Evolutionary conservation across 768 basidiomycete genomes (phyloP), one percentile per base, ranked within the genome.

Genomic region (Trametes sanguinea): DNA sequence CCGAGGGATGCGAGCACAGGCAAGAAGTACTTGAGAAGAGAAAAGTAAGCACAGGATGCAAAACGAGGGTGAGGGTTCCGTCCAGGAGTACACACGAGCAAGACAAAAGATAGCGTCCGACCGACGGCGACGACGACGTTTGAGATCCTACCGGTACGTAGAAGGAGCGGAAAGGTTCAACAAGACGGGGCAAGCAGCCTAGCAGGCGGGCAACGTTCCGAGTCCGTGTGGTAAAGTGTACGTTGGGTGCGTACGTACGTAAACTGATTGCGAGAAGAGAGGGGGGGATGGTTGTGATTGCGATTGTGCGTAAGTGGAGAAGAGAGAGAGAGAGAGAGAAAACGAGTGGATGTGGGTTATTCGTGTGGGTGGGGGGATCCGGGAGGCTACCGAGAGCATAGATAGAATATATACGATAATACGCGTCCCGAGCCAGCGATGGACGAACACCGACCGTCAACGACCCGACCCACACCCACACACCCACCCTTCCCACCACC

Each of bases 371-470:
- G 51, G 11, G 48, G 13, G 27, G 48, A 17, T 10, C n/a, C 8
- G 17, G 22, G 22, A n/a, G 40, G 50, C 50, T 51, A 45, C 40
- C 57, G 27, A 51, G 50, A 40, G 50, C 39, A 44, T 22, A 35
- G n/a, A 52, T 60, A 59, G 30, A 51, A 44, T 59, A 52, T 59
- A 51, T 57, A 63, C 65, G 47, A 60, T 57, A 62, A 60, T 57
- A 62, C 51, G 53, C 61, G 58, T 54, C 58, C 52, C 51, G 62
- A 51, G 50, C 62, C 56, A 63, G 62, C 62, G 47, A 42, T 42
- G 30, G 46, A 61, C 53, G 53, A 43, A 5, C 45, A 27, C 45
- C 48, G 30, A 6, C 48, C 17, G n/a, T 6, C 48, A 29, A 27
- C 14, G 22, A 22, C 22, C 22, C 22, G 22, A 22, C 1, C 22